Evolutionary conservation across 176 grass and related monocot genomes (phyloP), one percentile per base, ranked within the genome.

Genomic region (Ensete ventricosum): DNA sequence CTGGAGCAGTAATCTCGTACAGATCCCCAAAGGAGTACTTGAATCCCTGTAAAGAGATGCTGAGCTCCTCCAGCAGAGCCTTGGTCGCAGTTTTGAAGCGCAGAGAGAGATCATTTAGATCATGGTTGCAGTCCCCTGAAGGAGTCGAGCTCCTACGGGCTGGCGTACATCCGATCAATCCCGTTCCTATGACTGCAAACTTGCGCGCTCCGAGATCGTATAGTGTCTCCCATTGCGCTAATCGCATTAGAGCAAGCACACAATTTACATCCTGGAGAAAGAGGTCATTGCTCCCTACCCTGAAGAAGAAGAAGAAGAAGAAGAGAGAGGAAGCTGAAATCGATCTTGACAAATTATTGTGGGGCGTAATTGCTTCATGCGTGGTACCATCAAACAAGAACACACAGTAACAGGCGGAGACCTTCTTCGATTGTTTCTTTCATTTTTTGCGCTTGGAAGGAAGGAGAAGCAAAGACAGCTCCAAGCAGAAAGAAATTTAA

Each of bases 231-330:
- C 2, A 14, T 14, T 49, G 16, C 17, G n/a, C 17, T 52, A 52
- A 1, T 50, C 53, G 82, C 84, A 59, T 17, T 73, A 11, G 82
- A 43, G 83, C n/a, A 48, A 12, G 34, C 34, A 43, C 34, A 43
- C 34, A 43, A 43, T 43, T 43, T 43, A 43, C 34, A 43, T 43
- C 34, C 3, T 55, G 24, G 13, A 62, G 71, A 23, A 87, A 87
- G 9, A 83, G 62, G 71, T 87, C 84, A 22, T 87, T 87, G 71
- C 58, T 87, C 48, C 29, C 84, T 1, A 76, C 64, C 9, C 54
- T 78, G 8, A 87, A 21, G 63, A 67, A 49, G 64, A 79, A 82
- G 50, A n/a, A n/a, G n/a, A n/a, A n/a, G n/a, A n/a, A n/a, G n/a
- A n/a, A n/a, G n/a, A n/a, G n/a, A n/a, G n/a, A n/a, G n/a, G n/a